Conservation (phyloP, 2,329 filamentous ascomycete species). For the Bipolaris oryzae region DNA sequence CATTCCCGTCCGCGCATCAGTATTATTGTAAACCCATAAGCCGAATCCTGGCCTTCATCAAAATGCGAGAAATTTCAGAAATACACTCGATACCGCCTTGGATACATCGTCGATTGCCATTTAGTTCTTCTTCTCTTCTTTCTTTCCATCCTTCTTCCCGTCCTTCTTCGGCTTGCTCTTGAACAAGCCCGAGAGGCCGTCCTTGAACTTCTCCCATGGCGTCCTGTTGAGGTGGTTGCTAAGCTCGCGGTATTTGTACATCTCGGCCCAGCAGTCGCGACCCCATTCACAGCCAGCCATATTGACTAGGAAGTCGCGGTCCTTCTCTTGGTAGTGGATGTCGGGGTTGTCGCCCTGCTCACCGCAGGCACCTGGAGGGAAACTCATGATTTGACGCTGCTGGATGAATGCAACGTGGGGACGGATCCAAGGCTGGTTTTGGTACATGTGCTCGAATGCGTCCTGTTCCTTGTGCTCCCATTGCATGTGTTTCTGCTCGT, state of each 20-base stretch:
- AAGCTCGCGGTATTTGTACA: conserved; percentile 92
- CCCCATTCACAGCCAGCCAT: conserved; percentile 99
- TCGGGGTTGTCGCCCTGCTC: conserved; percentile 74
- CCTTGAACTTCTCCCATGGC: conserved; percentile 72
- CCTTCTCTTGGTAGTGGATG: conserved; percentile 84
- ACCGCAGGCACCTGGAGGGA: conserved; percentile 86
- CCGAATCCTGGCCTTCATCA: conserved; percentile 7
- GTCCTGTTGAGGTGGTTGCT: conserved; percentile 89
- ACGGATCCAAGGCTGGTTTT: conserved; percentile 89
- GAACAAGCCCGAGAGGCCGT: conserved; percentile 51
- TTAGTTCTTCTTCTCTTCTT: conserved; percentile 25
- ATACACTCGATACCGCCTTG: conserved; percentile 6
- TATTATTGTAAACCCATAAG: conserved; percentile 21
- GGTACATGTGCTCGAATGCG: conserved; percentile 89
- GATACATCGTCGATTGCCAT: background rate
- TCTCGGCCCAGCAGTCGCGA: conserved; percentile 95
- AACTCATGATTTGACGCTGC: conserved; percentile 92
- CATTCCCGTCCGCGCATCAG: conserved; percentile 13
- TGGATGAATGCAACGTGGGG: conserved; percentile 86
- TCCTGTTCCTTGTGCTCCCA: conserved; percentile 99
- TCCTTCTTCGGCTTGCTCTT: conserved; percentile 41
- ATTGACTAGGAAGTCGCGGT: conserved; percentile 93
- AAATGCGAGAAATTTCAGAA: conserved; percentile 20
- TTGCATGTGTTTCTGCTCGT: conserved; percentile 98
- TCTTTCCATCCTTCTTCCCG: conserved; percentile 15